Conservation (phyloP, 805 yeast species). For the Zygotorulaspora chibaensis region DNA sequence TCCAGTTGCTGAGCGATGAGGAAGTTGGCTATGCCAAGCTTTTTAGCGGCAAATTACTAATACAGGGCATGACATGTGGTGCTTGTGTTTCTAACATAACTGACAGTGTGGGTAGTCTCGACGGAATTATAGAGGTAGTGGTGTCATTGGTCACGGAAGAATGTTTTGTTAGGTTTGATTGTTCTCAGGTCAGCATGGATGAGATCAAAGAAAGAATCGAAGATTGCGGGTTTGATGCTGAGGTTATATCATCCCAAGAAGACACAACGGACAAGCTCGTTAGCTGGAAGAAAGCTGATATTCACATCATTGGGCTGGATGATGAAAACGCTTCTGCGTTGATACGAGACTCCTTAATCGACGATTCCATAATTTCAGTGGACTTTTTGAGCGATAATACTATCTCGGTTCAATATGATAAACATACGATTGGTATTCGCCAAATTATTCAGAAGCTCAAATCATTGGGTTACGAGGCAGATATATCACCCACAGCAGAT, state of each 20-base stretch:
- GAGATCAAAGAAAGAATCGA: constrained; percentile 55
- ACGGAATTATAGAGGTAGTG: constrained; percentile 50
- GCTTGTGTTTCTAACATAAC: constrained; percentile 73
- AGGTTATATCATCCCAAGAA: constrained; percentile 7
- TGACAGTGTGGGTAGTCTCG: constrained; percentile 43
- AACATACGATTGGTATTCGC: constrained; percentile 57
- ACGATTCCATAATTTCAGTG: constrained; percentile 9
- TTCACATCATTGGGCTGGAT: constrained; percentile 61
- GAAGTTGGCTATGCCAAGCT: background rate
- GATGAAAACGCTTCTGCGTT: constrained; percentile 3
- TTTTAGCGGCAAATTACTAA: constrained; percentile 12
- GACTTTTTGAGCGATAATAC: background rate
- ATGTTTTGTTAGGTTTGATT: constrained; percentile 53
- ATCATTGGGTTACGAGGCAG: constrained; percentile 51
- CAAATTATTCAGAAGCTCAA: constrained; percentile 51
- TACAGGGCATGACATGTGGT: constrained; percentile 87
- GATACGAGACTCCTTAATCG: background rate
- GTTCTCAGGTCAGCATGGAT: constrained; percentile 30
- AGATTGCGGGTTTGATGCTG: constrained; percentile 69
- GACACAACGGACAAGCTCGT: constrained; percentile 1
- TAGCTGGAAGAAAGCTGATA: constrained; percentile 23
- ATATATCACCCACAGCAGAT: constrained; percentile 45
- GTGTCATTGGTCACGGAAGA: constrained; percentile 76
- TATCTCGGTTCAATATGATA: constrained; percentile 44
- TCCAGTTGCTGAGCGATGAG: constrained; percentile 20